Evolutionary conservation across 352 stramenopile genomes (phyloP), one percentile per base, ranked within the genome.

Genomic region (Elongisporangium senticosum): DNA sequence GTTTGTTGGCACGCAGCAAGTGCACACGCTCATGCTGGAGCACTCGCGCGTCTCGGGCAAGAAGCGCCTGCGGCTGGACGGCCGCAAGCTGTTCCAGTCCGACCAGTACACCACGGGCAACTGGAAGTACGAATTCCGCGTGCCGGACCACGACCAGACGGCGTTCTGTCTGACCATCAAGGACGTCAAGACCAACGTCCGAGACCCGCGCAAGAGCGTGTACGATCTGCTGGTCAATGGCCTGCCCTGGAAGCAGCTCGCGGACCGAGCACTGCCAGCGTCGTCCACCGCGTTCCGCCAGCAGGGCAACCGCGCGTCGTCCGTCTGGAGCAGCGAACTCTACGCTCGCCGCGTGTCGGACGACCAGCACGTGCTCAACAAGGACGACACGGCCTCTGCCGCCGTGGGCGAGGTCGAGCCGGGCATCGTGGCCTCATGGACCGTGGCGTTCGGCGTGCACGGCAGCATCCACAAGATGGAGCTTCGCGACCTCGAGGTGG

Each of bases 11-110:
- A 87, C 77, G 14, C 75, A 90, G 55, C 75, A 90, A 49, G 82
- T 95, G 33, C 83, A 93, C 61, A 95, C 86, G 37, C 67, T 95
- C 17, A 92, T 79, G 69, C 74, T 95, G 19, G 86, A 93, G 59
- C 86, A 95, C 59, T 93, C 82, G 55, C 79, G 82, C 54, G 80
- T 95, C 26, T 82, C 82, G 60, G 78, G 73, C 51, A 93, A 93
- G 69, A 93, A 95, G 68, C 82, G 81, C 2, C 64, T 95, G 56
- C 86, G 83, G 22, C 65, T 95, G 13, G 86, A 95, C 51, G 86
- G 86, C 26, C 74, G 73, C n/a, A 81, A 78, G 4, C 71, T 95
- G 10, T 86, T 72, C 58, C 80, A 71, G 17, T 87, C 74, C 56
- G 86, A 95, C 43, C 72, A 86, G 53, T 95, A 84, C 55, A 79